Evolutionary conservation across 805 yeast species (phyloP), one percentile per base, ranked within the genome.

Genomic region (Kodamaea laetipori): DNA sequence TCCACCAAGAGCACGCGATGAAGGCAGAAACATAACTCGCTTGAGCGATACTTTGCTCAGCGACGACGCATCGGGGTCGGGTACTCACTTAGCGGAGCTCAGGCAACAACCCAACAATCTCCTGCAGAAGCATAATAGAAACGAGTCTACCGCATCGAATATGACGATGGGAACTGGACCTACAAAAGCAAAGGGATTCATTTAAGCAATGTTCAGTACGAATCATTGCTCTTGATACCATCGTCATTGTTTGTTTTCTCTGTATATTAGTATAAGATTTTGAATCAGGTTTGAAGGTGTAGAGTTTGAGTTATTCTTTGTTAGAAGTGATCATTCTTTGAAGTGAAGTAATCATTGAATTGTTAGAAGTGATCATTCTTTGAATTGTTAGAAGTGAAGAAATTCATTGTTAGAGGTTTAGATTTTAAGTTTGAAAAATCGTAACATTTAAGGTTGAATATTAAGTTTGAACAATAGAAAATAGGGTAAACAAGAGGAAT

Each of bases 11-110:
- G 48, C 52, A 9, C 28, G 19, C 36, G 27, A 43, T 12, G 44
- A 41, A 36, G 26, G 41, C 31, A 42, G 44, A 26, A 38, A 41
- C 12, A 36, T 49, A 6, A 44, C 45, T 4, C 60, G 67, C 46
- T 48, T 63, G 31, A 61, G 63, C 44, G 70, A 59, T 33, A 57
- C 61, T 8, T 43, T 56, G 33, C 45, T 39, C 16, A 44, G 46
- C 19, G 61, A 54, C 30, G 50, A 49, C 30, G 27, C 38, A n/a
- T 21, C 34, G 24, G 16, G 13, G 6, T 36, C 41, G 18, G 38
- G 21, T n/a, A 32, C 37, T 12, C 28, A 40, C 24, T 37, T 40
- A n/a, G 37, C 43, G 6, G 39, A 26, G 31, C 36, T 37, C 42
- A 46, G 11, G 28, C 36, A 15, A 38, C 46, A 32, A 41, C 49